Evolutionary conservation across 768 basidiomycete genomes (phyloP).

Genomic region (Cyclocybe aegerita): DNA sequence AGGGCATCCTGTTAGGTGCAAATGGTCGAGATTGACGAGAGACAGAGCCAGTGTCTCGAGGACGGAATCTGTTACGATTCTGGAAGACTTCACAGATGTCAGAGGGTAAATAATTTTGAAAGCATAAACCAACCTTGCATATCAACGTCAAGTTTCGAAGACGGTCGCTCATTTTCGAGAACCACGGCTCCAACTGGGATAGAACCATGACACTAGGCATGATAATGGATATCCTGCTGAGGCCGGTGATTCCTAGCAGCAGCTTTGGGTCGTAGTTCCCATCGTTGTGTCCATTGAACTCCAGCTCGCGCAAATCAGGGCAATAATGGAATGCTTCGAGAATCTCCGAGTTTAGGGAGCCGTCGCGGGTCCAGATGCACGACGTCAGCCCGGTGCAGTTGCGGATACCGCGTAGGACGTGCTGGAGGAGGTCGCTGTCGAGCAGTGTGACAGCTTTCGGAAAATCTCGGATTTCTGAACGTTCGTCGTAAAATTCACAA

Average conservation of each 20-base stretch:
- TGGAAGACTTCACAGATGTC: constrained; percentile 42
- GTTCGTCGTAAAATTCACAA: background rate
- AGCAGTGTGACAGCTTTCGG: constrained; percentile 47
- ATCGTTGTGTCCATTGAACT: constrained; percentile 68
- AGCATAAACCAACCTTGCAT: constrained; percentile 54
- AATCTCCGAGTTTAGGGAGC: constrained; percentile 61
- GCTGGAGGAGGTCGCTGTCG: constrained; percentile 32
- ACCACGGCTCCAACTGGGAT: constrained; percentile 50
- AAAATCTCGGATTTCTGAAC: constrained; percentile 70
- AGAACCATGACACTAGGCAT: constrained; percentile 68
- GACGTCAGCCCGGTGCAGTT: constrained; percentile 62
- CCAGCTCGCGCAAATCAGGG: constrained; percentile 49
- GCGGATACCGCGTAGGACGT: constrained; percentile 48
- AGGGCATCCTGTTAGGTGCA: constrained; percentile 67
- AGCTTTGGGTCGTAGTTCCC: constrained; percentile 54
- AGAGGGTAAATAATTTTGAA: background rate
- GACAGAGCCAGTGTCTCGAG: constrained; percentile 49
- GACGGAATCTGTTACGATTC: constrained; percentile 55
- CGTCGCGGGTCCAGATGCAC: constrained; percentile 82
- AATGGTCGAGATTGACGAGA: constrained; percentile 50
- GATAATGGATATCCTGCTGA: constrained; percentile 64
- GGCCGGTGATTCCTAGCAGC: constrained; percentile 47
- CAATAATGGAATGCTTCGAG: constrained; percentile 50
- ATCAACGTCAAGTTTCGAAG: constrained; percentile 63
- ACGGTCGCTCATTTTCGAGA: constrained; percentile 37